Evolutionary conservation across 169 alveolate species (phyloP).

Genomic region (Babesia bovis): DNA sequence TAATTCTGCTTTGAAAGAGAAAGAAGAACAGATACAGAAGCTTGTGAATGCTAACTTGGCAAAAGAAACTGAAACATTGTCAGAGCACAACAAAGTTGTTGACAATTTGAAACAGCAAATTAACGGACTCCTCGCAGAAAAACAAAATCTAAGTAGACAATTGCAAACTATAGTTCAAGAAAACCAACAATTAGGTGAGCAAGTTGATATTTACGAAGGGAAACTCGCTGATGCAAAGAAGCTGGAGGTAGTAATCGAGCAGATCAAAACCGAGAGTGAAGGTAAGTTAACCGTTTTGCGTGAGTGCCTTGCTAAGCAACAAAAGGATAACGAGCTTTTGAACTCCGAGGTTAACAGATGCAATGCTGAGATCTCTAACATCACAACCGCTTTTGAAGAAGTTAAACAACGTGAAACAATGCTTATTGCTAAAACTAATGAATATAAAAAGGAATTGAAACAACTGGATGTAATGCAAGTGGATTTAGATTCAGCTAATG

Average conservation of each 20-base stretch:
- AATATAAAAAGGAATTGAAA: neutral
- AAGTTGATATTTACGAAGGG: constrained; percentile 16
- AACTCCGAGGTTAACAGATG: constrained; percentile 5
- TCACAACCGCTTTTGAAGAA: neutral
- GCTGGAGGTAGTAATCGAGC: neutral
- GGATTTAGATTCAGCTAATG: constrained; percentile 6
- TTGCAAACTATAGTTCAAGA: constrained; percentile 9
- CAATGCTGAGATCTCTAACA: neutral
- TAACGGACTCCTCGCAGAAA: constrained; percentile 3
- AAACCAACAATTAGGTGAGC: constrained; percentile 5
- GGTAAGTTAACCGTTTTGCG: constrained; percentile 22
- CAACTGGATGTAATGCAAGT: constrained; percentile 25
- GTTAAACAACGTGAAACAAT: neutral
- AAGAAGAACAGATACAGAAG: neutral
- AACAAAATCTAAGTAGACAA: neutral
- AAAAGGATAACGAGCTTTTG: constrained; percentile 15
- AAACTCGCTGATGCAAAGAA: constrained; percentile 1
- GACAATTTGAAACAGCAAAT: constrained; percentile 3
- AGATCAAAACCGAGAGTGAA: constrained; percentile 24
- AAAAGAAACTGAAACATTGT: neutral
- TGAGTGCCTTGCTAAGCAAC: constrained; percentile 30
- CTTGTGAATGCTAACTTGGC: neutral
- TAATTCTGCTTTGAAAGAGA: constrained; percentile 8
- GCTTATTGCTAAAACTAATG: neutral
- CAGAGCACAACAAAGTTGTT: neutral